Evolutionary conservation across 2,329 filamentous ascomycete species (phyloP).

Genomic region (Trichophyton mentagrophytes): DNA sequence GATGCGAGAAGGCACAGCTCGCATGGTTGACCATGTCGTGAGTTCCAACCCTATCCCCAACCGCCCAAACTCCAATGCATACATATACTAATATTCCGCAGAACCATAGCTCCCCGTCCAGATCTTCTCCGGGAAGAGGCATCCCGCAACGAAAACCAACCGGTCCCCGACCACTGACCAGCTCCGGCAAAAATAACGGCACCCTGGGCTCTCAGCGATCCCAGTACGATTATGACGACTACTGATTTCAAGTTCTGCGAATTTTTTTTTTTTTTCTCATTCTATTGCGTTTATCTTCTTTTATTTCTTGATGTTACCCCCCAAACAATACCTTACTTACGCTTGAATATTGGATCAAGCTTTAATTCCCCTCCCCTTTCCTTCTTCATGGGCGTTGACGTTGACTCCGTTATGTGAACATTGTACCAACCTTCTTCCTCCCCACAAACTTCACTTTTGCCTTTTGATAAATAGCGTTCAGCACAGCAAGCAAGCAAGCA

Average conservation of each 20-base stretch:
- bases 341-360: not conserved
- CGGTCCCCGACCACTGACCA: slow-evolving; percentile 35
- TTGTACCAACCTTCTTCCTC: slow-evolving; percentile 7
- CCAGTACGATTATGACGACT: slow-evolving; percentile 27
- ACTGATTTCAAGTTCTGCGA: slow-evolving; percentile 12
- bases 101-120: slow-evolving; percentile 13
- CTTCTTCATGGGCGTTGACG: not conserved
- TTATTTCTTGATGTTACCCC: not conserved
- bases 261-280: slow-evolving; percentile 6
- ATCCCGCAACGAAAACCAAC: slow-evolving; percentile 34
- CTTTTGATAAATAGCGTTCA: not conserved
- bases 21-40: slow-evolving; percentile 19
- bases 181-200: slow-evolving; percentile 20
- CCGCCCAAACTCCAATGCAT: slow-evolving; percentile 10
- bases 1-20: slow-evolving; percentile 21
- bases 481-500: too few species aligned
- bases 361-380: not conserved
- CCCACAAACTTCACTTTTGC: not conserved
- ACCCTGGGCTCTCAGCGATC: slow-evolving; percentile 21
- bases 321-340: not conserved
- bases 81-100: slow-evolving; percentile 2
- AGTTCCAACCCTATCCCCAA: slow-evolving; percentile 8
- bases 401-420: slow-evolving; percentile 4
- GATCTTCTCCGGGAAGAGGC: slow-evolving; percentile 21
- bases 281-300: slow-evolving; percentile 1